A percentile compares a stretch with the other conserved stretches of the same genome.
These are phyloP conservation scores for Halophytophthora batemanensis DNA, from an alignment of 352 stramenopile species.

Conservation along the genomic window DNA sequence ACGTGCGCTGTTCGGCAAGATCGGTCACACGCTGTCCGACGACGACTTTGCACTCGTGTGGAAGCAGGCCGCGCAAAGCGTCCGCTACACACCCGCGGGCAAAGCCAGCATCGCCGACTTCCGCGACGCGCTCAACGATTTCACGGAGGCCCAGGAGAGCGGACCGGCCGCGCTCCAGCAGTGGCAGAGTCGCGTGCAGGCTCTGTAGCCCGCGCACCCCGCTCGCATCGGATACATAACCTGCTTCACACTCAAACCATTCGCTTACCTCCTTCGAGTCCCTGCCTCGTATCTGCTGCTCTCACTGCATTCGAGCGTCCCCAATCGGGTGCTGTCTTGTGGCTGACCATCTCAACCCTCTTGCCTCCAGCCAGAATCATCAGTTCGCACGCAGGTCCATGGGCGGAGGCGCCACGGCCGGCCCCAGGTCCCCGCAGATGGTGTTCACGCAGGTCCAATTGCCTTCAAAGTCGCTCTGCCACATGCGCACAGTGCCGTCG, in stretches of 20 bases:
- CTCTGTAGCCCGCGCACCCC: constrained; percentile 13
- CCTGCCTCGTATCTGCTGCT: too few species aligned
- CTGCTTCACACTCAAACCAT: constrained; percentile 16
- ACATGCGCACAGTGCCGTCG: constrained; percentile 94
- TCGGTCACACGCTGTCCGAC: constrained; percentile 55
- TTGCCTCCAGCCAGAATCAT: neutral
- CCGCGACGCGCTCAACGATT: constrained; percentile 72
- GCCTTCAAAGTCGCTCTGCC: constrained; percentile 91
- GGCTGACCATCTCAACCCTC: neutral
- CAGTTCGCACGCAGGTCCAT: constrained; percentile 35
- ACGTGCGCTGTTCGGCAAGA: constrained; percentile 62
- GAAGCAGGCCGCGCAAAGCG: constrained; percentile 38
- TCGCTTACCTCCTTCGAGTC: neutral
- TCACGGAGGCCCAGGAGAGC: constrained; percentile 46
- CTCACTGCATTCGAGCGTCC: neutral
- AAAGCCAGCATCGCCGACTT: constrained; percentile 64
- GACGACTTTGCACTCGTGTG: constrained; percentile 77
- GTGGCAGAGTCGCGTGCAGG: constrained; percentile 44
- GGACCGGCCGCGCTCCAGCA: constrained; percentile 40
- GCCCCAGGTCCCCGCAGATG: constrained; percentile 70
- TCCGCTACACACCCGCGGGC: constrained; percentile 41
- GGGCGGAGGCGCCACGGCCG: constrained; percentile 22
- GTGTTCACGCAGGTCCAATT: constrained; percentile 91
- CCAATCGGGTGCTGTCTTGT: too few species aligned
- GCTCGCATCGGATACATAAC: constrained; percentile 5